These are phyloP conservation scores for Buddleja alternifolia DNA, from an alignment of 257 asterid species.

Conservation along the genomic window DNA sequence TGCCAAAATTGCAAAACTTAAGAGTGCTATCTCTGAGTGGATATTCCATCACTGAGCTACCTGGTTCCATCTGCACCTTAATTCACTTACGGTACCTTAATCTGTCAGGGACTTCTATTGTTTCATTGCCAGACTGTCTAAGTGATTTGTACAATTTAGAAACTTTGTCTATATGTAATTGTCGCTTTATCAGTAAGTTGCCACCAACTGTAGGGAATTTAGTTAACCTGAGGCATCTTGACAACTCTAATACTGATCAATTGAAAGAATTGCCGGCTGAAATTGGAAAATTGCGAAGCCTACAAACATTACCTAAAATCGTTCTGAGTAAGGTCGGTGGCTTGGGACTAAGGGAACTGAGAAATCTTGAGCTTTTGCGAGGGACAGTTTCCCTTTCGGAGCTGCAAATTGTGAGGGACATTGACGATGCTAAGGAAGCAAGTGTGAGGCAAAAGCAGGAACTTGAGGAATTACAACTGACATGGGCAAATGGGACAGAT, in stretches of 20 bases:
- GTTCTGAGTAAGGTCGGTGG: constrained; percentile 39
- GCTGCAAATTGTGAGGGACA: constrained; percentile 39
- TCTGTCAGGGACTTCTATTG: constrained; percentile 38
- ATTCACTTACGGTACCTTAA: constrained; percentile 40
- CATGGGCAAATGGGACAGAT: constrained; percentile 30
- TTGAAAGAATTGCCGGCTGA: constrained; percentile 46
- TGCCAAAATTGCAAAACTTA: constrained; percentile 32
- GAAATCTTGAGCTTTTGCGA: constrained; percentile 33
- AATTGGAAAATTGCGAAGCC: constrained; percentile 36
- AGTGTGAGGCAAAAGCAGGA: constrained; percentile 34
- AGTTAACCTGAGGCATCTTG: constrained; percentile 44
- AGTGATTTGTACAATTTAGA: constrained; percentile 35
- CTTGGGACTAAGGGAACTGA: constrained; percentile 40
- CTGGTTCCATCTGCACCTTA: constrained; percentile 33
- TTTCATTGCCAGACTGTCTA: constrained; percentile 33
- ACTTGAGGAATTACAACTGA: constrained; percentile 35
- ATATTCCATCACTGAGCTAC: constrained; percentile 39
- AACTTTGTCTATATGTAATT: constrained; percentile 44
- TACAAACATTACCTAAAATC: constrained; percentile 46
- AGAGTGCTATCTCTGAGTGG: constrained; percentile 43
- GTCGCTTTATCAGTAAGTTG: constrained; percentile 42
- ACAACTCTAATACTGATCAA: constrained; percentile 44
- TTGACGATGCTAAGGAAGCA: constrained; percentile 42
- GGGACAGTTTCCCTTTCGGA: constrained; percentile 39
- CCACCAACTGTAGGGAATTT: constrained; percentile 46